phyloP scores from a whole-genome alignment of 257 asterid species.

The Solanum appendiculatum region DNA sequence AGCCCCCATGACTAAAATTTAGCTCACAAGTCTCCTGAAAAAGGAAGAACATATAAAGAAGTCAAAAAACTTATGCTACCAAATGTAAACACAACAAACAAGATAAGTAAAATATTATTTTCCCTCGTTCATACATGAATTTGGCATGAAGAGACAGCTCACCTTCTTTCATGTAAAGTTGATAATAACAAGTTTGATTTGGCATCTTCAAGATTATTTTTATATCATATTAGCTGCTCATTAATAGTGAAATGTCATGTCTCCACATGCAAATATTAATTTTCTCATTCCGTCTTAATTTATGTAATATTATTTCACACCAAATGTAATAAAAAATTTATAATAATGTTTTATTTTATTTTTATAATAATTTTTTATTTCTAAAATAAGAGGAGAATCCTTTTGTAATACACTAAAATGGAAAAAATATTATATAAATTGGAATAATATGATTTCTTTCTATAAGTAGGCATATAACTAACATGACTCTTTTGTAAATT shows the following conservation, averaged over 20 bases:
- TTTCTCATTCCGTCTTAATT: no score
- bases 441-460: background rate
- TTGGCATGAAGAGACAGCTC: background rate
- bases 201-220: background rate
- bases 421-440: no score
- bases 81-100: background rate
- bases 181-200: no score
- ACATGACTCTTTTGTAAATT: no score
- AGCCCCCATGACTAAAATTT: slow-evolving; percentile 10
- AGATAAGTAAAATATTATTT: background rate
- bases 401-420: no score
- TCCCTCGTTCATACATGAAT: background rate
- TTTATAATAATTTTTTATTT: no score
- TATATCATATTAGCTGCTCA: background rate
- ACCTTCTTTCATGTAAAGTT: no score
- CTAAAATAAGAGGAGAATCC: no score
- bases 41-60: background rate
- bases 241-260: background rate
- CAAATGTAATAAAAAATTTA: no score
- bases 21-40: background rate
- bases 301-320: no score
- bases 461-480: no score
- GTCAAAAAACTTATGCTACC: background rate
- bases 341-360: no score
- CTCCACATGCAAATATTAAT: background rate